Evolutionary conservation across 345 rosid genomes (phyloP).

Genomic region (Populus pruinosa): DNA sequence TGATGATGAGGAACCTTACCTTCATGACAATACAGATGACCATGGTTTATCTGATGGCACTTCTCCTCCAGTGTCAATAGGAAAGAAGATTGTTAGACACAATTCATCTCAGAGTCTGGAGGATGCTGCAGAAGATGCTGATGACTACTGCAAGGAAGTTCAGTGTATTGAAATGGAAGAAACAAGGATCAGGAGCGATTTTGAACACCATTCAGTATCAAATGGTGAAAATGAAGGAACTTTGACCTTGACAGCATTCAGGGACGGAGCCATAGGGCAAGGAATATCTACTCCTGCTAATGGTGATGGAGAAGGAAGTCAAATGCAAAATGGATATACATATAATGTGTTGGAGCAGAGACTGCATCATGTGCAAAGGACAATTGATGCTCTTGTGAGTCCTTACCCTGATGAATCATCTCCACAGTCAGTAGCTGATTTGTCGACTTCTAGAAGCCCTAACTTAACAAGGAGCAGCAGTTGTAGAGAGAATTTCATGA

Average conservation of each 20-base stretch:
- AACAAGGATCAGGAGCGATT: constrained; percentile 28
- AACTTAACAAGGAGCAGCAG: constrained; percentile 56
- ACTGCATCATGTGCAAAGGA: constrained; percentile 43
- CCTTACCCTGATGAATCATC: constrained; percentile 35
- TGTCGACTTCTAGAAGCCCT: constrained; percentile 47
- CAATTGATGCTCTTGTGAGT: constrained; percentile 40
- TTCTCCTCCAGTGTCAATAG: constrained; percentile 41
- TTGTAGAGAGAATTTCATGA: constrained; percentile 42
- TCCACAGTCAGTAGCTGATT: constrained; percentile 26
- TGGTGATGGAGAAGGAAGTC: constrained; percentile 39
- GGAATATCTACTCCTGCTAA: constrained; percentile 26
- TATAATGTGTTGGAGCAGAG: constrained; percentile 47
- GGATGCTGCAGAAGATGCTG: constrained; percentile 40
- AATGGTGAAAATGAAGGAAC: constrained; percentile 38
- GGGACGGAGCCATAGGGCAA: constrained; percentile 28
- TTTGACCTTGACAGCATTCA: constrained; percentile 24
- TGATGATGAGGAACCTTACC: constrained; percentile 30
- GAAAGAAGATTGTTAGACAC: constrained; percentile 41
- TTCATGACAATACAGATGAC: constrained; percentile 28
- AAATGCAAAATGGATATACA: constrained; percentile 41
- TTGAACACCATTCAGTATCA: constrained; percentile 27
- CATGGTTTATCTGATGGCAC: constrained; percentile 46
- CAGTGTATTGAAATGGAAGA: constrained; percentile 72
- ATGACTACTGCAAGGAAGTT: constrained; percentile 86
- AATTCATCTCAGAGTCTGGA: constrained; percentile 29